Percentiles rank a stretch among this genome's conserved stretches.
phyloP scores from a whole-genome alignment of 2,329 filamentous ascomycete species.

The Ophiostoma quercus region DNA sequence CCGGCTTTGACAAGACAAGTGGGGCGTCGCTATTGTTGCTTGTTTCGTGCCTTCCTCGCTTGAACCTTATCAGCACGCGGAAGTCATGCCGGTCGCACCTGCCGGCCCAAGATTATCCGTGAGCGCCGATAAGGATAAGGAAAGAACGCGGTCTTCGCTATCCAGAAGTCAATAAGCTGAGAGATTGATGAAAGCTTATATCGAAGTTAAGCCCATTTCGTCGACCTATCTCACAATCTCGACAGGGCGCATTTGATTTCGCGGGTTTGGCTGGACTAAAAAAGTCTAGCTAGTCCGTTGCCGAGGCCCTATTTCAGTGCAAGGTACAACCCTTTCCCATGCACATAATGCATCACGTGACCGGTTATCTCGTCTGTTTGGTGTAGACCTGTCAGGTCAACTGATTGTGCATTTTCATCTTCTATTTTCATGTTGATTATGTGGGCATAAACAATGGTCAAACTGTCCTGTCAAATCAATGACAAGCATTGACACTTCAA shows the following conservation, averaged over 20 bases:
- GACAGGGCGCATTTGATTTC: neutral
- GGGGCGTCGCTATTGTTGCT: neutral
- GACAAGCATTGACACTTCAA: no score
- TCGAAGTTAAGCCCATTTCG: neutral
- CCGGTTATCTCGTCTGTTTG: no score
- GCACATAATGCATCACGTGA: neutral
- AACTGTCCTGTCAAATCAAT: no score
- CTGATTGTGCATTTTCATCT: no score
- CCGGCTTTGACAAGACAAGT: neutral
- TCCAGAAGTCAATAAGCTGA: no score
- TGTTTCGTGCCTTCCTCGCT: neutral
- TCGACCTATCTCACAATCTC: neutral
- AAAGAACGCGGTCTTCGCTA: no score
- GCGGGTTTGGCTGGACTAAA: neutral
- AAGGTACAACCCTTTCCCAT: neutral
- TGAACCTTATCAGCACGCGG: neutral
- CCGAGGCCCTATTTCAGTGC: neutral
- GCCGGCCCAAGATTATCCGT: neutral
- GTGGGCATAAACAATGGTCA: no score
- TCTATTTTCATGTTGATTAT: no score
- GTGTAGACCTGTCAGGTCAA: no score
- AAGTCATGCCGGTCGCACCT: slow-evolving; percentile 1
- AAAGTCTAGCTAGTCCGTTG: neutral
- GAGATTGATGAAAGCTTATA: no score
- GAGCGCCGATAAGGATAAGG: neutral